Base-by-base conservation (phyloP, 1,139 yeast genomes). In the Debaryomyces singareniensis region DNA sequence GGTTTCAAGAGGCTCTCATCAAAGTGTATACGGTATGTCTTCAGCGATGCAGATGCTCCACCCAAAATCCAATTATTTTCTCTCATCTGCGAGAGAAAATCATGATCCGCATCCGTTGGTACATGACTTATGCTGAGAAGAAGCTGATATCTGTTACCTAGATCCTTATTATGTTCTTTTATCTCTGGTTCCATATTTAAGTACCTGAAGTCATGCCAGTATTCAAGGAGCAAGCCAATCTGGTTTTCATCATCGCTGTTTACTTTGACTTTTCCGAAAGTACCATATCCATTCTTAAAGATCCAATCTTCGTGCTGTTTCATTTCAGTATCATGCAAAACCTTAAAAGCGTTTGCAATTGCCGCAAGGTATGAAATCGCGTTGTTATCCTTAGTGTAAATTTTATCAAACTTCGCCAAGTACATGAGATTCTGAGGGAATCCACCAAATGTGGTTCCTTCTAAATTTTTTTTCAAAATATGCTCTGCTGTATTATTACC, bases 401-500 rank as follows among this genome's bases (percentile, higher is more conserved):
- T 43, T 23, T 53, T 43, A 36, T 67, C 73, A 15, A 66, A 45
- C 15, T 48, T 55, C 3, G 68, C 61, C 35, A 67, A 49, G 33
- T 58, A 60, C 28, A 52, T 52, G 35, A 67, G 47, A 40, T 65
- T 66, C 4, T 29, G 30, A 0, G 71, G 68, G 31, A 67, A 66
- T 5, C 45, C 36, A 24, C 54, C 53, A 32, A 65, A 44, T 15
- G 36, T 44, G n/a, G 23, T 28, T 4, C 32, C 27, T 4, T 41
- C 40, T 22, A 66, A 49, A 36, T 59, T 61, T 4, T 39, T 29
- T 11, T 55, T 40, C 16, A 66, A 45, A 1, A 66, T 53, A 1
- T 36, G 28, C 33, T 63, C 70, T 0, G 61, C 60, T 9, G 36
- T 18, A n/a, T 18, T 7, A 25, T 5, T 20, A 42, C 31, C 15